Evolutionary conservation across 768 basidiomycete genomes (phyloP).

Genomic region (Leccinum barrowsii): DNA sequence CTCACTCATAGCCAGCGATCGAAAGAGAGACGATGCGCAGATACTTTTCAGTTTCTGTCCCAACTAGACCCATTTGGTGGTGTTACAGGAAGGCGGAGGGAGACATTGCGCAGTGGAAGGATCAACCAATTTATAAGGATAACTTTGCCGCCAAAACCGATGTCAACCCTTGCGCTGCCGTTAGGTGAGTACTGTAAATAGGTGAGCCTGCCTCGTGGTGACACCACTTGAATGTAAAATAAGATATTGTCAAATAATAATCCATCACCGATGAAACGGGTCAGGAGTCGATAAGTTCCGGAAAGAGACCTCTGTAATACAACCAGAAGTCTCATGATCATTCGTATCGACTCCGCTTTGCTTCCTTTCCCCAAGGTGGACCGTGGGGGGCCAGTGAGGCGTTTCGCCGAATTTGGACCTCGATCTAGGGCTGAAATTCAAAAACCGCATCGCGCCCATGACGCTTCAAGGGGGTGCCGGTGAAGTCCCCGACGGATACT

Average conservation of each 20-base stretch:
- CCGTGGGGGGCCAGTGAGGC: not conserved
- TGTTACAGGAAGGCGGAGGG: not conserved
- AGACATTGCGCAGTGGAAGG: not conserved
- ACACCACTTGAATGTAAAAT: slow-evolving; percentile 4
- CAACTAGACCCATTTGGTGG: slow-evolving; percentile 14
- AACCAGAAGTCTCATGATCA: not conserved
- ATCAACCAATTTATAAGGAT: slow-evolving; percentile 21
- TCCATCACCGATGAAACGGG: slow-evolving; percentile 7
- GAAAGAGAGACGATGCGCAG: slow-evolving; percentile 36
- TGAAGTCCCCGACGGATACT: not conserved
- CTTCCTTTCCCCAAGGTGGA: not conserved
- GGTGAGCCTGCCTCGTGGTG: not conserved
- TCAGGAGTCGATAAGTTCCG: not conserved
- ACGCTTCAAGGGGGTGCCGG: not conserved
- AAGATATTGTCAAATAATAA: not conserved
- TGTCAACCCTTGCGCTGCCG: slow-evolving; percentile 17
- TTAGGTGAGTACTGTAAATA: slow-evolving; percentile 5
- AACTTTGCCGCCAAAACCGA: not conserved
- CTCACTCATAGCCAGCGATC: slow-evolving; percentile 38
- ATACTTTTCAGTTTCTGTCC: slow-evolving; percentile 27
- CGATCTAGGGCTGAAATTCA: not conserved
- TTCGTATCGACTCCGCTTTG: not conserved
- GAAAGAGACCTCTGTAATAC: not conserved
- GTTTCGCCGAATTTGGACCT: not conserved
- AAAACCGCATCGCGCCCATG: not conserved